Base-by-base conservation (phyloP, 306 rosid species). In the Benincasa hispida region DNA sequence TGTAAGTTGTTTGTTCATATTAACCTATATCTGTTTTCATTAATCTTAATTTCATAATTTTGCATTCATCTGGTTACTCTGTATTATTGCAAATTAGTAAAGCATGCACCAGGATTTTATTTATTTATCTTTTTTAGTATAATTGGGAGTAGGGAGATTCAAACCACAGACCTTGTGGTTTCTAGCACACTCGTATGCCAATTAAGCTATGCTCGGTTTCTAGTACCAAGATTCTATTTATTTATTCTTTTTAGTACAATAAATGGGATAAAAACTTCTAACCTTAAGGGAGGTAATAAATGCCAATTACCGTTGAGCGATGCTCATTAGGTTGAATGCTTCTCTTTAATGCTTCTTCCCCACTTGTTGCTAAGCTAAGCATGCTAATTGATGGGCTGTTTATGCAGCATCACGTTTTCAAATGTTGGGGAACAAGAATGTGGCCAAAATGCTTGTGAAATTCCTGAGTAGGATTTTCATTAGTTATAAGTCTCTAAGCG, bases 1-100 rank as follows among this genome's bases (percentile, higher is more conserved):
- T 83, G 98, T 93, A 82, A 91, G 97, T 88, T 78, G 10, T 17
- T 50, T 66, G 22, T 72, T 72, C 27, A 72, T 45, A 28, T 27
- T 25, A 25, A 25, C 39, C 58, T 19, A 25, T 17, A 1, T 48
- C 35, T 24, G 56, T 66, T 39, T 39, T 5, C 73, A 10, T 37
- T 3, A 5, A 21, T 14, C 34, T 14, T 35, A 35, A 48, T 80
- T 63, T 80, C 48, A 39, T 39, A 65, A 22, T 41, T 41, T 14
- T 32, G 24, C 42, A 14, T 8, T 62, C 42, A 28, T 62, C 69
- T 17, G 45, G 24, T 60, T 62, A 61, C 69, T 62, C 34, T 27
- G n/a, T 60, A 32, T 34, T 60, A 60, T 8, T 61, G 68, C 68
- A 24, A 61, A 28, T 28, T 61, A 27, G 39, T 27, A 1, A 30